Conservation (phyloP, 169 alveolate genomes). For the Neospora caninum region DNA sequence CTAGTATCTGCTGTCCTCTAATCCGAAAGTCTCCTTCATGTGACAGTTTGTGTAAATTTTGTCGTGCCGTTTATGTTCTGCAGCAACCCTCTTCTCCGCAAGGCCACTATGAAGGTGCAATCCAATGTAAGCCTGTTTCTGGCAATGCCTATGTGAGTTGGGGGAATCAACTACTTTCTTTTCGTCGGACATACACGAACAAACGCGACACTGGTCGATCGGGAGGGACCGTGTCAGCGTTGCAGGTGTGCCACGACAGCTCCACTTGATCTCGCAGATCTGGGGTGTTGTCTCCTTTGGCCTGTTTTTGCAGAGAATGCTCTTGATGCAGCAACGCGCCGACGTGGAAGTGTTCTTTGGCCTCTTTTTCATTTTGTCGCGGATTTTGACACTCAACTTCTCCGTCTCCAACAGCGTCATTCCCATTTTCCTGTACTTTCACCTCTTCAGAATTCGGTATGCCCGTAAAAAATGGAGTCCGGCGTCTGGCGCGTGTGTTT, state of each 20-base stretch:
- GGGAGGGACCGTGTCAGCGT: no score
- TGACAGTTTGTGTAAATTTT: background rate
- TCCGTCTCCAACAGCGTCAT: slow-evolving; percentile 21
- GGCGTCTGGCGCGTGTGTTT: no score
- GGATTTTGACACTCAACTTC: background rate
- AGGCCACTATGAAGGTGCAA: background rate
- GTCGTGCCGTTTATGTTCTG: background rate
- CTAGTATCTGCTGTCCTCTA: no score
- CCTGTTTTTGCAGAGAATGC: slow-evolving; percentile 21
- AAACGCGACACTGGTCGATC: no score
- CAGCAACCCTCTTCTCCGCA: background rate
- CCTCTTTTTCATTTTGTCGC: slow-evolving; percentile 6
- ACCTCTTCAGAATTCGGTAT: slow-evolving; percentile 33
- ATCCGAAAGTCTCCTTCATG: no score
- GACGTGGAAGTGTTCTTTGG: slow-evolving; percentile 50
- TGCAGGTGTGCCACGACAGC: no score
- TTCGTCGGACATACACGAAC: no score
- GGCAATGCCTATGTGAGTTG: no score
- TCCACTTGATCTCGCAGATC: no score
- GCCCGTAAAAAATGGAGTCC: no score
- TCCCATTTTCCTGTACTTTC: slow-evolving; percentile 38
- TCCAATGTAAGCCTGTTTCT: background rate
- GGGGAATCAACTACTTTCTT: no score
- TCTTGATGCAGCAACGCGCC: slow-evolving; percentile 38
- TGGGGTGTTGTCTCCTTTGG: background rate